A percentile compares a stretch with the other conserved stretches of the same genome.
Evolutionary conservation across 352 stramenopile genomes (phyloP).

Genomic region (Phytophthora litchii): DNA sequence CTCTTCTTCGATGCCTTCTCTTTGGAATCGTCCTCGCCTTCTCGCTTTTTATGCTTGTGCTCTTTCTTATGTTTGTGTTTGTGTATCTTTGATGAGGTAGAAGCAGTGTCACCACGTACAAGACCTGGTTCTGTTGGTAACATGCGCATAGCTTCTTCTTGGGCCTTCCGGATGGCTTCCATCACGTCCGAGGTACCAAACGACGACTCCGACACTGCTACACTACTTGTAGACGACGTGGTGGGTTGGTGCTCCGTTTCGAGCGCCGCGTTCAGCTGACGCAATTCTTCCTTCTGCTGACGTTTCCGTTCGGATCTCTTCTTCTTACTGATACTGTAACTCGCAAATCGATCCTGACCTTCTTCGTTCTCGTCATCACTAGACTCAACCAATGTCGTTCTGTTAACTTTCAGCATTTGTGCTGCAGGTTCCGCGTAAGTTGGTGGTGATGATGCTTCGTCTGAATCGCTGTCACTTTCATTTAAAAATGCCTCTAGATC

Average conservation of each 20-base stretch:
- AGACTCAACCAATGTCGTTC: conserved; percentile 20
- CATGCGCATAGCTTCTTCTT: conserved; percentile 74
- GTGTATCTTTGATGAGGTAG: conserved; percentile 22
- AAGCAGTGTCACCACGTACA: conserved; percentile 6
- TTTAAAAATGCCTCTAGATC: conserved; percentile 71
- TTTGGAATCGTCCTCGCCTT: conserved; percentile 10
- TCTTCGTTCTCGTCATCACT: conserved; percentile 43
- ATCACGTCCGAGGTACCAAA: conserved; percentile 57
- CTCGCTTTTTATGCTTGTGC: conserved; percentile 32
- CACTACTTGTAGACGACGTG: conserved; percentile 1
- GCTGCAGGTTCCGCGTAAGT: neutral
- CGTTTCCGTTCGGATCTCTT: conserved; percentile 39
- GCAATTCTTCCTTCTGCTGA: conserved; percentile 55
- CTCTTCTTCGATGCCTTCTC: conserved; percentile 33
- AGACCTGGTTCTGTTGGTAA: conserved; percentile 26
- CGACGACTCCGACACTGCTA: conserved; percentile 15
- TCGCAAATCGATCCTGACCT: conserved; percentile 49
- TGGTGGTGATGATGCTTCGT: conserved; percentile 16
- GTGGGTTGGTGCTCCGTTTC: conserved; percentile 22
- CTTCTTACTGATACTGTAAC: conserved; percentile 55
- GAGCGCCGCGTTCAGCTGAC: conserved; percentile 38
- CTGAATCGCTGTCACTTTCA: conserved; percentile 64
- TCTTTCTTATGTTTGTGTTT: conserved; percentile 42
- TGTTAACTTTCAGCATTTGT: neutral
- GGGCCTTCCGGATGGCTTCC: conserved; percentile 68